Evolutionary conservation across 164 flowering plant species (phyloP), one percentile per base, ranked within the genome.

Genomic region (Warburgia ugandensis): DNA sequence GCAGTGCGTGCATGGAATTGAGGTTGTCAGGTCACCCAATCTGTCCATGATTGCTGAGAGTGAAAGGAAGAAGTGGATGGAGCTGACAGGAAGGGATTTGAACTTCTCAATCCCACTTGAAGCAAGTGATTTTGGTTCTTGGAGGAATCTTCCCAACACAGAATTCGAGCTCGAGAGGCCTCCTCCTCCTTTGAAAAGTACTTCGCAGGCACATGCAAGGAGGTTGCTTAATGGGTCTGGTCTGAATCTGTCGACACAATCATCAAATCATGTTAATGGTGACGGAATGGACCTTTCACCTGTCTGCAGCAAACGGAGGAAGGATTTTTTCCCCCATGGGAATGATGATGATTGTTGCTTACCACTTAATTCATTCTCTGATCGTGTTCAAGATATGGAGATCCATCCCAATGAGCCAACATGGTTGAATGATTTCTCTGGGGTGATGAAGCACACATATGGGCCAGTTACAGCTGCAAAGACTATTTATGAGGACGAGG

Each of bases 381-480:
- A 81, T 42, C 62, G 78, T 35, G 59, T 69, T 45, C 39, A 68
- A 3, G 88, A 75, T 38, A 40, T 77, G 41, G 95, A 83, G 50
- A 57, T 63, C 6, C 88, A 76, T 57, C 76, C 69, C 1, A 33
- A 29, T 21, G 88, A 79, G 62, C 86, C 82, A 11, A 70, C 56
- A 14, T 90, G 97, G 97, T 36, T 78, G 62, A 68, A 65, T 41
- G 84, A 79, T 2, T 86, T 84, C 38, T 80, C 70, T 47, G 97
- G 97, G 31, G 95, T 79, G 17, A 80, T 90, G 86, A 80, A 74
- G 64, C 75, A 78, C 39, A 68, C 75, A 0, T 68, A 70, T 52
- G 97, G 97, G 22, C 97, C 97, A 27, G 94, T 84, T 13, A 90
- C 97, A 8, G 95, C 81, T 52, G 97, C 95, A 26, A 86, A 90